Percentiles rank a stretch among this genome's conserved stretches.
Conservation (phyloP, 305 asterid species). For the Fraxinus latifolia region DNA sequence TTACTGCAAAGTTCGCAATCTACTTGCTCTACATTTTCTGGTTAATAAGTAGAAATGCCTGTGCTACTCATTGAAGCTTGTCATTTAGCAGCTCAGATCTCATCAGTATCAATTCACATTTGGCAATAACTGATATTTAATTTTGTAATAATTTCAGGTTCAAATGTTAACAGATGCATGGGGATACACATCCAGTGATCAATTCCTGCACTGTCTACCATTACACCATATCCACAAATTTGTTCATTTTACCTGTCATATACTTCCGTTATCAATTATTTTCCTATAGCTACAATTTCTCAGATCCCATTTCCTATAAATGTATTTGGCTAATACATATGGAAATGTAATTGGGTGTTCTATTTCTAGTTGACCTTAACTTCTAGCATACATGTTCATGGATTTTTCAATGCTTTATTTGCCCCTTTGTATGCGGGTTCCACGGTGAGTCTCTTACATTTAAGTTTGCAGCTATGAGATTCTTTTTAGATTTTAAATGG, state of each 20-base stretch:
- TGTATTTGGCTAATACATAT: constrained; percentile 1
- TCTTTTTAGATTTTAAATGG: constrained; percentile 7
- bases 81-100: background rate
- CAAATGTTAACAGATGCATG: constrained; percentile 86
- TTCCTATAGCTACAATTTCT: background rate
- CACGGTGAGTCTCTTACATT: constrained; percentile 42
- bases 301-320: background rate
- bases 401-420: constrained; percentile 79
- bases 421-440: constrained; percentile 95
- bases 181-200: constrained; percentile 74
- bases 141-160: constrained; percentile 53
- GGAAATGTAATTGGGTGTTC: constrained; percentile 4
- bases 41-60: background rate
- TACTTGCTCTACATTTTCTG: background rate
- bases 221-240: constrained; percentile 88
- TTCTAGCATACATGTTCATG: constrained; percentile 71
- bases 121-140: constrained; percentile 1
- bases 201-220: constrained; percentile 87
- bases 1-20: background rate
- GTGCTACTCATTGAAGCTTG: background rate
- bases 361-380: constrained; percentile 47
- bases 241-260: constrained; percentile 8
- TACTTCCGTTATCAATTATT: constrained; percentile 1
- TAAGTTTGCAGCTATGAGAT: background rate
- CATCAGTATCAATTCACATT: background rate